Evolutionary conservation across 2,329 filamentous ascomycete species (phyloP), one percentile per base, ranked within the genome.

Genomic region (Penicillium oxalicum): DNA sequence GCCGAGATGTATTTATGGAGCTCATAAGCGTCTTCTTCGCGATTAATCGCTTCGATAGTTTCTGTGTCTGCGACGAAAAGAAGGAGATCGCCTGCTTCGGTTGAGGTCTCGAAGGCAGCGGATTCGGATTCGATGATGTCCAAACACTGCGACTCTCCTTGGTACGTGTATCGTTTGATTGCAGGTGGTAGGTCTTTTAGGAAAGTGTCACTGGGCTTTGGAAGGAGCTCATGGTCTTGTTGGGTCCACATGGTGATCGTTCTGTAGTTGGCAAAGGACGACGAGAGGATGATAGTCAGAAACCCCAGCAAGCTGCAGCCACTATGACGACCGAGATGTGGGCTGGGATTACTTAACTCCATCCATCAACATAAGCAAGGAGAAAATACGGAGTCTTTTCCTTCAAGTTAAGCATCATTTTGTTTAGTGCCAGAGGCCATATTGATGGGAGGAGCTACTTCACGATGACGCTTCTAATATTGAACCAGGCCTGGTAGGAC

Each of bases 11-110:
- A 37, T 42, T 36, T 26, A 12, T 18, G 13, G 38, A 47, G 40
- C 18, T 9, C 11, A 18, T 12, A 24, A 28, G 29, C 41, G 18
- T 37, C 29, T 36, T 41, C 37, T 11, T 40, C 42, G 28, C 46
- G 27, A 26, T 51, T 43, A 9, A 41, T 29, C 2, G 48, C 49
- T 8, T 51, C 50, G 28, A 55, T 51, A 5, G 28, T 51, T 25
- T 48, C 34, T 44, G 39, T 48, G 34, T 27, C 29, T 38, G 40
- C 28, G 27, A 40, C 40, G n/a, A 48, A 44, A 27, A 48, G 40
- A 29, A 48, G 34, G 35, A 34, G 44, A 44, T 44, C 40, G 18
- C 29, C 40, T 35, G 42, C 11, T 12, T 29, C 12, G 25, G 33
- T 34, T 5, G 34, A 42, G 32, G 38, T 39, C 42, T 41, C 28